A percentile compares a stretch with the other conserved stretches of the same genome.
Conservation (phyloP, 306 rosid genomes). For the Dalbergia cochinchinensis region DNA sequence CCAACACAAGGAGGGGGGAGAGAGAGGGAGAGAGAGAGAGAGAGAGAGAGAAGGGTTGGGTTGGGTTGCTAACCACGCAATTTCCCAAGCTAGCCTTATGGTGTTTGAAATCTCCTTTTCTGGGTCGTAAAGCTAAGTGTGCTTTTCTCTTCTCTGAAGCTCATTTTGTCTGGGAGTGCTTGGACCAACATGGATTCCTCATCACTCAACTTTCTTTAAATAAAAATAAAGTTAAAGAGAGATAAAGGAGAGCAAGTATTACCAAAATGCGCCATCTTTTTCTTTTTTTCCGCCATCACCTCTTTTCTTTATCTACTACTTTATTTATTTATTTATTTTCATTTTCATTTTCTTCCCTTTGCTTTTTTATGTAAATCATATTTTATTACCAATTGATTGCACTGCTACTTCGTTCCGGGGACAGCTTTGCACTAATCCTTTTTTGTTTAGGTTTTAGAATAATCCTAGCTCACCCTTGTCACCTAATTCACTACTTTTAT, state of each 20-base stretch:
- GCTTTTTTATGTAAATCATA: slow-evolving; percentile 50
- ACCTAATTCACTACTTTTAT: slow-evolving; percentile 61
- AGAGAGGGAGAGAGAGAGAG: slow-evolving; percentile 15
- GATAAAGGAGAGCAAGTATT: slow-evolving; percentile 49
- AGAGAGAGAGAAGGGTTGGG: slow-evolving; percentile 44
- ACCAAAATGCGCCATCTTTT: slow-evolving; percentile 57
- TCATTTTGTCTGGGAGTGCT: slow-evolving; percentile 91
- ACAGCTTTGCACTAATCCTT: slow-evolving; percentile 61
- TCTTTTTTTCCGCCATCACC: slow-evolving; percentile 51
- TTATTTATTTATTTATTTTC: not conserved
- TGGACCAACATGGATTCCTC: slow-evolving; percentile 95
- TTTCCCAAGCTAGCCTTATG: slow-evolving; percentile 85
- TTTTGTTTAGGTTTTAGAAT: slow-evolving; percentile 56
- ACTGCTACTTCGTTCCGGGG: slow-evolving; percentile 36
- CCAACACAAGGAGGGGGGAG: slow-evolving; percentile 7
- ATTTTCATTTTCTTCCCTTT: not conserved
- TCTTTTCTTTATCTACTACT: slow-evolving; percentile 33
- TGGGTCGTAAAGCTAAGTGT: slow-evolving; percentile 88
- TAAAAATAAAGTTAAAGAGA: slow-evolving; percentile 54
- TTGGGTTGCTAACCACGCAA: slow-evolving; percentile 82
- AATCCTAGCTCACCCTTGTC: slow-evolving; percentile 39
- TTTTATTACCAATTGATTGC: slow-evolving; percentile 53
- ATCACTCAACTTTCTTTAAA: slow-evolving; percentile 55
- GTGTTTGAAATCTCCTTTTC: slow-evolving; percentile 96
- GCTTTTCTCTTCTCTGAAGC: slow-evolving; percentile 87